A percentile compares a stretch with the other conserved stretches of the same genome.
Conservation (phyloP, 2,329 filamentous ascomycete genomes). For the Claviceps purpurea region DNA sequence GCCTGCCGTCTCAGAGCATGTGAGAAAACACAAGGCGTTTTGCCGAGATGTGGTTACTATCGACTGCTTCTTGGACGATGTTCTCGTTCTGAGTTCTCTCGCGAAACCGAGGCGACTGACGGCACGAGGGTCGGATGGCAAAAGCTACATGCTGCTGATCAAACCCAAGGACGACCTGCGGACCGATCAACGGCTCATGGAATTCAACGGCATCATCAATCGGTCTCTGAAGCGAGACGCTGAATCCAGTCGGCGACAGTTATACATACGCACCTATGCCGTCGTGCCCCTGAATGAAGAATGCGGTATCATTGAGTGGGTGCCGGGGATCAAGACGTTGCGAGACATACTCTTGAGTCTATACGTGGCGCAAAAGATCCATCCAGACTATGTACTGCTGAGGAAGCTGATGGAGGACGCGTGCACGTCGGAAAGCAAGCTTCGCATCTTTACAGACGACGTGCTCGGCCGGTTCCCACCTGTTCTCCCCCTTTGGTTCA, state of each 20-base stretch:
- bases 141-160: constrained; percentile 77
- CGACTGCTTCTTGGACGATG: constrained; percentile 67
- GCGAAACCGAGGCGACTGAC: constrained; percentile 86
- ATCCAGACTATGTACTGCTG: constrained; percentile 56
- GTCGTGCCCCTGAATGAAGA: constrained; percentile 96
- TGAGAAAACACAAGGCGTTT: constrained; percentile 74
- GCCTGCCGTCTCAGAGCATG: constrained; percentile 58
- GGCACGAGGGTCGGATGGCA: constrained; percentile 78
- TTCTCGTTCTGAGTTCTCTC: constrained; percentile 77
- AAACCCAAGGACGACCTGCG: constrained; percentile 97
- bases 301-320: constrained; percentile 97
- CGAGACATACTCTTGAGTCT: constrained; percentile 76
- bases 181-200: constrained; percentile 96
- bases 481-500: constrained; percentile 87
- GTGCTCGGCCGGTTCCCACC: constrained; percentile 59
- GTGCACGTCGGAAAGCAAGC: constrained; percentile 41
- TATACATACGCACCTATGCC: constrained; percentile 94
- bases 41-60: constrained; percentile 78
- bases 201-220: constrained; percentile 98
- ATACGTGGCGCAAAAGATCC: constrained; percentile 62
- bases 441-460: constrained; percentile 56
- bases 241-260: constrained; percentile 74
- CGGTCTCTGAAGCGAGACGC: constrained; percentile 82
- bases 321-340: constrained; percentile 87
- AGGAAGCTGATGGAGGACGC: constrained; percentile 51